Base-by-base conservation (phyloP, 108 stramenopile genomes). In the Fragilaria crotonensis region DNA sequence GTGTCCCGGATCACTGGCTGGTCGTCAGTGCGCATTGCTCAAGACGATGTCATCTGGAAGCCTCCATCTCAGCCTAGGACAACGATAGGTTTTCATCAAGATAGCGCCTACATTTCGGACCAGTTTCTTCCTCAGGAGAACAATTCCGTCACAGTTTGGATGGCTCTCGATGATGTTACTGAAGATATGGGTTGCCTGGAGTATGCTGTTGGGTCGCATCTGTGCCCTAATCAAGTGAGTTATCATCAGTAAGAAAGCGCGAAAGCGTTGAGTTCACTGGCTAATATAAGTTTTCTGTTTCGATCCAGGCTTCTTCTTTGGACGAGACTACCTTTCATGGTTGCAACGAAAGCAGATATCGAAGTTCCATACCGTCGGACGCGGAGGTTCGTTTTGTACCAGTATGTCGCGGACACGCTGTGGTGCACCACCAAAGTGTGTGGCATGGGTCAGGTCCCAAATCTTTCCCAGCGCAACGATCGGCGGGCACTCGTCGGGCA, bases 11-110 rank as follows among this genome's bases (percentile, higher is more conserved):
- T 81, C 21, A 76, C 73, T 73, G 75, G 72, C 27, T 86, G 84
- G 84, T 25, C n/a, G 0, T 44, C 64, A 14, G 71, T 69, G 0
- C 70, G 84, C 27, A 62, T 86, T 36, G 84, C 68, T 0, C 84
- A 86, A 59, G 84, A 86, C 59, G 84, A 86, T 49, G 62, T 86
- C 3, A 41, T 86, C 1, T 75, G 76, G 78, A 86, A 86, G 33
- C 79, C 82, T 1, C 79, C 73, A 30, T 31, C 50, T 55, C 4
- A 48, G 28, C 5, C 0, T 22, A 49, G 5, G 31, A 4, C 36
- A 25, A 31, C 63, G 17, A 79, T 86, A 5, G 80, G 72, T 7
- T 83, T 76, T 48, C 84, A 86, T 62, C 81, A 76, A 45, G 84
- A 86, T 58, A 30, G 51, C 0, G 73, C 76, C 1, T 86, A 86